Evolutionary conservation across 1,284 basidiomycete species (phyloP), one percentile per base, ranked within the genome.

Genomic region (Erythrobasidium hasegawianum): DNA sequence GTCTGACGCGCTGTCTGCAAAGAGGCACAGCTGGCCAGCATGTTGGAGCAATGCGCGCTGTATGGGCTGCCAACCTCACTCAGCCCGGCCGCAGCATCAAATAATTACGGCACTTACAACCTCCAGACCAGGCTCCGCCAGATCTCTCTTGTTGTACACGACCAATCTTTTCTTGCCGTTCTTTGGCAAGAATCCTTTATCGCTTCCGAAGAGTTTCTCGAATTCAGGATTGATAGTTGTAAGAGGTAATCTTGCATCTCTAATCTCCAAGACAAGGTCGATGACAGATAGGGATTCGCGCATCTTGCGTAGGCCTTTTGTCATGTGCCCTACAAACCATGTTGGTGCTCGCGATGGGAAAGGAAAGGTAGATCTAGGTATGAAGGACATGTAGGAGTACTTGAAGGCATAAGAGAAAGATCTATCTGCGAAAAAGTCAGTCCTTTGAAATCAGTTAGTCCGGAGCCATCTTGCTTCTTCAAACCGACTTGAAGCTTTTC

Each of bases 291-390:
- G 82, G 64, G 91, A 81, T 47, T 83, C 80, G 11, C 90, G 89
- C 40, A 96, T 82, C 77, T 85, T 83, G 69, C 86, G 83, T 64
- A 87, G 83, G 72, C 93, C 95, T 75, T 87, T 83, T 77, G 87
- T 87, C 95, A 97, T 98, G 79, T 98, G 95, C 10, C 96, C 95
- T 26, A 90, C 89, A 78, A 89, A 96, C 94, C 94, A 97, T 80
- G 91, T 93, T 59, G 89, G 88, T 16, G 90, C 77, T 1, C 73
- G 73, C 0, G 72, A 54, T 0, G 82, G 81, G 45, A 80, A 79
- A 0, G 73, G 70, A 71, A 83, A 83, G 0, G 59, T 49, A 5
- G 71, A 49, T 8, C 79, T 74, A 1, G 78, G 77, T 2, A 70
- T 40, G 69, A 81, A 79, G 26, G 72, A 58, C 71, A 76, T 74